Conservation (phyloP, 2,329 filamentous ascomycete species). For the Ophiostoma perfectum region DNA sequence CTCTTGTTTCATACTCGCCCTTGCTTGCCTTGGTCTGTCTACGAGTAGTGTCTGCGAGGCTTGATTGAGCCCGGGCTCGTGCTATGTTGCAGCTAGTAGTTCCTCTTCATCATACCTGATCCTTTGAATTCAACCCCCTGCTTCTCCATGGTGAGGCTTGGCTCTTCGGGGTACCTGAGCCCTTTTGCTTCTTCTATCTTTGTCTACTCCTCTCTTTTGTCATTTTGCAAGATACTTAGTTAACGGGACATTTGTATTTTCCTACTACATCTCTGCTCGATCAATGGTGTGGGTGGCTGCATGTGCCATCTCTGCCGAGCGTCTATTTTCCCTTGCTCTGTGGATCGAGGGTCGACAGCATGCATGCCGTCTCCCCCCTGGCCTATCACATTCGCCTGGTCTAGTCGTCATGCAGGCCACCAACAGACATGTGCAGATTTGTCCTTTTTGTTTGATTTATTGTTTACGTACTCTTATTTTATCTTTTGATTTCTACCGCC, state of each 20-base stretch:
- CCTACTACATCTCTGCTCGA: not conserved
- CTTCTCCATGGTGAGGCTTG: no score
- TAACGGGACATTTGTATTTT: not conserved
- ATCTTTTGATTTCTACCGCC: not conserved
- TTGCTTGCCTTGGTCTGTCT: no score
- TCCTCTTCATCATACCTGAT: no score
- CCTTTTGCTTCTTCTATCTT: no score
- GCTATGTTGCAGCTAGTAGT: no score
- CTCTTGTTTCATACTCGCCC: no score
- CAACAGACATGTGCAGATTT: not conserved
- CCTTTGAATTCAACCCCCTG: no score
- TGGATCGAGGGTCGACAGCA: not conserved
- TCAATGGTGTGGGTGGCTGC: conserved; percentile 10
- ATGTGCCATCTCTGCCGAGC: conserved; percentile 11
- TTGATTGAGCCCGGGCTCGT: no score
- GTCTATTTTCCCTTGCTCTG: conserved; percentile 9
- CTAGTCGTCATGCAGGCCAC: conserved; percentile 5
- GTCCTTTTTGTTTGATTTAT: not conserved
- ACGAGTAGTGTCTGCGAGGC: no score
- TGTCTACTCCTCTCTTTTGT: no score
- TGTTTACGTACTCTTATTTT: not conserved
- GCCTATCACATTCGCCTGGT: not conserved
- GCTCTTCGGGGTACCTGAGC: no score
- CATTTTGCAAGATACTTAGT: not conserved
- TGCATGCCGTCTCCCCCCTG: not conserved